Evolutionary conservation across 805 yeast genomes (phyloP).

Genomic region (Yarrowia porcina): DNA sequence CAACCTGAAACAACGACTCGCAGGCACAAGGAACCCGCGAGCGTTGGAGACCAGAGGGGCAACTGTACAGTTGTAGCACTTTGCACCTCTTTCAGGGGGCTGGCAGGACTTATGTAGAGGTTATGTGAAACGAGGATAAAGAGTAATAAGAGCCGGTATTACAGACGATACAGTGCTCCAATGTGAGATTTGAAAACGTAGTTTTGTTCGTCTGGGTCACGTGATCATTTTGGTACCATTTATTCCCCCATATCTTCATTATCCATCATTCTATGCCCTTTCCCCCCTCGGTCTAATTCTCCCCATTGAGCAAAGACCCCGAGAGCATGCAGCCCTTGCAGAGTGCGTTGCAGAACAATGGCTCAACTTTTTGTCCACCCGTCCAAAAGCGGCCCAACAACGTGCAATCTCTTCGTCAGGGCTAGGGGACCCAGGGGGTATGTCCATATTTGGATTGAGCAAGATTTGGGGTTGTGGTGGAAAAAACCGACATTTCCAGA

Average conservation of each 20-base stretch:
- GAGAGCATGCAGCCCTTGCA: constrained; percentile 1
- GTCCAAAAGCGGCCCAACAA: not conserved
- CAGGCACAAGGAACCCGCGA: constrained; percentile 2
- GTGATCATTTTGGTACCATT: not conserved
- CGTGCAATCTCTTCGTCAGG: not conserved
- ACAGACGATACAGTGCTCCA: no score
- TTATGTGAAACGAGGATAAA: no score
- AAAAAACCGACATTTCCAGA: no score
- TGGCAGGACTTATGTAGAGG: no score
- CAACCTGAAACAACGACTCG: no score
- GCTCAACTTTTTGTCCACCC: not conserved
- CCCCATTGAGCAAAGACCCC: not conserved
- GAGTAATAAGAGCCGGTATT: no score
- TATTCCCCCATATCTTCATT: not conserved
- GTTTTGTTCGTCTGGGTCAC: not conserved
- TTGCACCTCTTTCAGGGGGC: not conserved
- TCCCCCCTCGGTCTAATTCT: no score
- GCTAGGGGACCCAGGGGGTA: no score
- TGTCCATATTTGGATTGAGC: no score
- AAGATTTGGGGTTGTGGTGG: no score
- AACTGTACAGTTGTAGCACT: not conserved
- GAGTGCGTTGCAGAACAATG: not conserved
- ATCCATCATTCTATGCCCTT: not conserved
- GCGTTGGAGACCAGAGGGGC: not conserved
- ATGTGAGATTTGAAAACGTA: not conserved